Evolutionary conservation across 768 basidiomycete species (phyloP).

Genomic region (Megacollybia marginata): DNA sequence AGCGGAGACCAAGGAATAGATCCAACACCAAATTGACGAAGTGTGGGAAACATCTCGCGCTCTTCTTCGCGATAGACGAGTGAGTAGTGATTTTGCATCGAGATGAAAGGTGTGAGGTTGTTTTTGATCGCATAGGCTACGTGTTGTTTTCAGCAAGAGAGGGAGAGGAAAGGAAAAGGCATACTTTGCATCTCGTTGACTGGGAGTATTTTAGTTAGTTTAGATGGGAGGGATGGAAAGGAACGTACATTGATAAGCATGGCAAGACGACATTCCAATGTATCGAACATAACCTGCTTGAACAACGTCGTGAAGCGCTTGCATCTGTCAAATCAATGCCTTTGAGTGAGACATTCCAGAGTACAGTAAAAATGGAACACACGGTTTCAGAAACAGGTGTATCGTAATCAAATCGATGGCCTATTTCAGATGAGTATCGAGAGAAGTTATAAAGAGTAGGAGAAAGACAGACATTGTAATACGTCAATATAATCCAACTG

Average conservation of each 20-base stretch:
- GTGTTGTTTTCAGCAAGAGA: not conserved
- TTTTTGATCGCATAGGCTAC: constrained; percentile 46
- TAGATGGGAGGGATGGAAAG: not conserved
- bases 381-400: constrained; percentile 20
- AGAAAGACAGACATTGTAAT: constrained; percentile 22
- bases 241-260: constrained; percentile 28
- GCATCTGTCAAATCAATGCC: constrained; percentile 24
- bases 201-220: constrained; percentile 8
- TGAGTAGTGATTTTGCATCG: constrained; percentile 64
- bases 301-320: constrained; percentile 44
- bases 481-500: constrained; percentile 51
- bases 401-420: constrained; percentile 24
- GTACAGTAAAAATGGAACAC: constrained; percentile 25
- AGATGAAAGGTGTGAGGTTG: constrained; percentile 53
- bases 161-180: constrained; percentile 1
- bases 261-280: constrained; percentile 25
- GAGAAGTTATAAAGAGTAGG: not conserved
- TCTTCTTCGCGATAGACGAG: constrained; percentile 61
- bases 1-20: constrained; percentile 56
- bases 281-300: constrained; percentile 40
- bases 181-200: constrained; percentile 52
- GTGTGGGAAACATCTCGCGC: constrained; percentile 54
- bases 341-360: constrained; percentile 15
- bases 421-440: constrained; percentile 10
- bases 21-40: constrained; percentile 48